phyloP scores from a whole-genome alignment of 1,139 yeast species.

The Sugiyamaella neomexicana region DNA sequence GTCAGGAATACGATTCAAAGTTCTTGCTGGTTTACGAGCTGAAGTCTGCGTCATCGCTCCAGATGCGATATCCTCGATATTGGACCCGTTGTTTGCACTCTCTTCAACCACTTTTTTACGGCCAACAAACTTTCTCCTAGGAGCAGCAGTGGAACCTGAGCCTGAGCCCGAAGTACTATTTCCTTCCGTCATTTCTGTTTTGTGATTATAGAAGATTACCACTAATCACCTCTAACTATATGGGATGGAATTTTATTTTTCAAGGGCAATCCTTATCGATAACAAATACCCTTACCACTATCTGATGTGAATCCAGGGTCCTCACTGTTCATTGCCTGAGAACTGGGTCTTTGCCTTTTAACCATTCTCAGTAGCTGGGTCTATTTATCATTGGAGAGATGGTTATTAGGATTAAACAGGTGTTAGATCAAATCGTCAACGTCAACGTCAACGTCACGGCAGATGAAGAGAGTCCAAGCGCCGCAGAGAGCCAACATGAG shows the following conservation, averaged over 20 bases:
- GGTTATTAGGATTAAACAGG: too few relatives aligned
- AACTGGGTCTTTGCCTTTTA: neutral
- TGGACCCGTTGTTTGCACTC: conserved; percentile 9
- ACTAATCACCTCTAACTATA: neutral
- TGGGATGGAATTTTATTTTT: conserved; percentile 1
- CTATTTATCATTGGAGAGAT: too few relatives aligned
- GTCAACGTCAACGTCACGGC: too few relatives aligned
- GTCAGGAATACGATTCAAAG: conserved; percentile 85
- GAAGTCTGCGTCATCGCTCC: conserved; percentile 33
- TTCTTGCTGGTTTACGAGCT: conserved; percentile 42
- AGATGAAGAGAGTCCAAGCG: neutral
- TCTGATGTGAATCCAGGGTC: neutral
- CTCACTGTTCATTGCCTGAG: neutral
- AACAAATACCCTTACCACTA: conserved; percentile 10
- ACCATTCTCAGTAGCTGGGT: neutral
- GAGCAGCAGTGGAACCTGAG: too few relatives aligned
- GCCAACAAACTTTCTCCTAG: conserved; percentile 50
- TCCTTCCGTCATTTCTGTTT: conserved; percentile 6
- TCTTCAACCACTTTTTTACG: conserved; percentile 30
- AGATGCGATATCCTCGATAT: conserved; percentile 26
- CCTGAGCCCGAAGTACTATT: neutral
- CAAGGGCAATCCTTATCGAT: neutral
- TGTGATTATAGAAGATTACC: neutral
- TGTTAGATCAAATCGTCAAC: too few relatives aligned
- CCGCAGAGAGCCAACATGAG: neutral